Evolutionary conservation across 345 rosid species (phyloP).

Genomic region (Eucalyptus guilfoylei): DNA sequence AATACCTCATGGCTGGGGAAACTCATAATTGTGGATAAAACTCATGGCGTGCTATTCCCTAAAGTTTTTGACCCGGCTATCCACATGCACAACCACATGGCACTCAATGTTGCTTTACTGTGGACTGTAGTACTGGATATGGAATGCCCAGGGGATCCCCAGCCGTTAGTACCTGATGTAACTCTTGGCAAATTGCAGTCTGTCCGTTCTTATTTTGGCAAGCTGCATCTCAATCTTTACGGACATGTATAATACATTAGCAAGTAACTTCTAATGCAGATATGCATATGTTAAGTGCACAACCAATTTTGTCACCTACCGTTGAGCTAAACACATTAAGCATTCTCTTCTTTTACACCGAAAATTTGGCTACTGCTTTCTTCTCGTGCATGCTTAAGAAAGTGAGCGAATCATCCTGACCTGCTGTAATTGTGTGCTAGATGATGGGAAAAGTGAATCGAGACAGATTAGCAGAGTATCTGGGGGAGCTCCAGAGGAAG

Average conservation of each 20-base stretch:
- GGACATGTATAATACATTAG: neutral
- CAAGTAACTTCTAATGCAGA: neutral
- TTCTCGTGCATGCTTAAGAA: neutral
- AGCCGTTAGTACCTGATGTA: neutral
- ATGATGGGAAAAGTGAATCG: slow-evolving; percentile 89
- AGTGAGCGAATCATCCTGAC: neutral
- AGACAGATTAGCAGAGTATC: slow-evolving; percentile 86
- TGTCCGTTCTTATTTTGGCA: neutral
- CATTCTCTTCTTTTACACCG: neutral
- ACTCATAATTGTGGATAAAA: neutral
- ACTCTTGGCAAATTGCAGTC: neutral
- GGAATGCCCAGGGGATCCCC: neutral
- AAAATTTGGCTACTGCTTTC: neutral
- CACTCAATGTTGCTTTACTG: neutral
- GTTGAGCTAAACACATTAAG: neutral
- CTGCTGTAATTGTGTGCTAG: slow-evolving; percentile 16
- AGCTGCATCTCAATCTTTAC: neutral
- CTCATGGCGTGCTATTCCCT: neutral
- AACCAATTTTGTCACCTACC: neutral
- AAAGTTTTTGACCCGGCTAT: neutral
- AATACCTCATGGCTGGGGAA: neutral
- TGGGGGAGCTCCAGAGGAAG: slow-evolving; percentile 78
- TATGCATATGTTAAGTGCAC: neutral
- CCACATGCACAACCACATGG: neutral
- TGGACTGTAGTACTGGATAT: neutral